Conservation (phyloP, 2,329 filamentous ascomycete species). For the Myriosclerotinia scirpicola region DNA sequence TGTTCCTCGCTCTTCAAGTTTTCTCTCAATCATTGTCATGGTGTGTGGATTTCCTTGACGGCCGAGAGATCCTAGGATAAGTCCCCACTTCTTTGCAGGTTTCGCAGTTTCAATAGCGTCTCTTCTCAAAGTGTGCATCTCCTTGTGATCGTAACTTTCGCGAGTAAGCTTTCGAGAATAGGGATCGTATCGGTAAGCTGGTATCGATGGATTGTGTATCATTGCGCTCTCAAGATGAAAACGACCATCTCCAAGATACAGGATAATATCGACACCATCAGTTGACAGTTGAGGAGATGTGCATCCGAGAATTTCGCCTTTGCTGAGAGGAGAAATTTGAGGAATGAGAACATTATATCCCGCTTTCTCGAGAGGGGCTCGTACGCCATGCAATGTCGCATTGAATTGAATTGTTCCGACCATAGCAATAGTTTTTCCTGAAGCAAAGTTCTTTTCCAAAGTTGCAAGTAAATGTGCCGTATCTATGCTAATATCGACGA, state of each 20-base stretch:
- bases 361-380: slow-evolving; percentile 72
- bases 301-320: slow-evolving; percentile 96
- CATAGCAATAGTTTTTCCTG: slow-evolving; percentile 83
- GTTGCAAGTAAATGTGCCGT: slow-evolving; percentile 82
- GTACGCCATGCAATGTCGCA: slow-evolving; percentile 86
- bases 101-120: slow-evolving; percentile 75
- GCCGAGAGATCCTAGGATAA: slow-evolving; percentile 89
- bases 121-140: slow-evolving; percentile 80
- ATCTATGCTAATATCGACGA: slow-evolving; percentile 97
- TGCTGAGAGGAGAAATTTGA: slow-evolving; percentile 88
- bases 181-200: slow-evolving; percentile 94
- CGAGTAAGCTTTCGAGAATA: slow-evolving; percentile 90
- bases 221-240: slow-evolving; percentile 98
- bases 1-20: slow-evolving; percentile 69
- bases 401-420: slow-evolving; percentile 99
- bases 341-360: slow-evolving; percentile 86
- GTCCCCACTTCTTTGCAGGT: slow-evolving; percentile 82
- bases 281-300: slow-evolving; percentile 74
- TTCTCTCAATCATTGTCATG: slow-evolving; percentile 78
- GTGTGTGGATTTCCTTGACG: slow-evolving; percentile 96
- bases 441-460: slow-evolving; percentile 81
- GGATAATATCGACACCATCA: slow-evolving; percentile 68
- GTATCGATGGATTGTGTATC: slow-evolving; percentile 92
- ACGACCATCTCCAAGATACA: slow-evolving; percentile 88
- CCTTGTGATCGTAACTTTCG: slow-evolving; percentile 87